Conservation (phyloP, 2,329 filamentous ascomycete genomes). For the Aspergillus vadensis region DNA sequence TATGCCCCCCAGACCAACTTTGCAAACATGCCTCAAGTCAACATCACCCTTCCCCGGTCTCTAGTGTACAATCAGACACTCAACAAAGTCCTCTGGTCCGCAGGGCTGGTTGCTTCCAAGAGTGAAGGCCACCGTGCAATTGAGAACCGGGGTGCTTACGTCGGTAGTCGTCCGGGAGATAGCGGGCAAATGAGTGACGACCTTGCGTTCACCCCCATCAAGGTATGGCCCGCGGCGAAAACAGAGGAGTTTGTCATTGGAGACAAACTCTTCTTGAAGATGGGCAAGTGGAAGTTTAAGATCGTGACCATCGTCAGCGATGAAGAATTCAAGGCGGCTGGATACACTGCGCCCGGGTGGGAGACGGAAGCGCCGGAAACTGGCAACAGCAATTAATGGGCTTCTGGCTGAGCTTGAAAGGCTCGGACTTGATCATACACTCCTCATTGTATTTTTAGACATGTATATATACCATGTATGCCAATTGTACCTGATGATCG, state of each 20-base stretch:
- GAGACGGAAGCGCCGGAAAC: conserved; percentile 31
- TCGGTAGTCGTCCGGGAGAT: conserved; percentile 46
- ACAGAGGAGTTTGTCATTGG: conserved; percentile 54
- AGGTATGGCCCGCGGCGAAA: conserved; percentile 44
- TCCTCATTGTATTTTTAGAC: conserved; percentile 17
- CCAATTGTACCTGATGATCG: conserved; percentile 11
- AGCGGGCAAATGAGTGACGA: conserved; percentile 45
- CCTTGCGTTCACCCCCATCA: conserved; percentile 55
- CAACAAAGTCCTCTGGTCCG: conserved; percentile 53
- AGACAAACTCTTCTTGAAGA: conserved; percentile 55
- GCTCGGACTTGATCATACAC: conserved; percentile 3
- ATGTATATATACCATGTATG: conserved; percentile 16
- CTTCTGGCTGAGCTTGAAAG: neutral
- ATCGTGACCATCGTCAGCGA: conserved; percentile 59
- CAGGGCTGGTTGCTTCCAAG: conserved; percentile 54
- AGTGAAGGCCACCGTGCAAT: conserved; percentile 56
- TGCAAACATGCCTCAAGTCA: conserved; percentile 39
- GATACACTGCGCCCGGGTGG: conserved; percentile 55
- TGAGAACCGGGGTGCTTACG: conserved; percentile 53
- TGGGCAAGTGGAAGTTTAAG: conserved; percentile 64
- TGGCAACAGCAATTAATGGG: neutral
- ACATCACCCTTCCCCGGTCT: conserved; percentile 52
- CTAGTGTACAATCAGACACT: conserved; percentile 53
- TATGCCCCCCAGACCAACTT: conserved; percentile 44
- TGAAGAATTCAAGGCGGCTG: conserved; percentile 51